A percentile compares a stretch with the other conserved stretches of the same genome.
phyloP scores from a whole-genome alignment of 2,329 filamentous ascomycete species.

The Botryosphaeria dothidea region DNA sequence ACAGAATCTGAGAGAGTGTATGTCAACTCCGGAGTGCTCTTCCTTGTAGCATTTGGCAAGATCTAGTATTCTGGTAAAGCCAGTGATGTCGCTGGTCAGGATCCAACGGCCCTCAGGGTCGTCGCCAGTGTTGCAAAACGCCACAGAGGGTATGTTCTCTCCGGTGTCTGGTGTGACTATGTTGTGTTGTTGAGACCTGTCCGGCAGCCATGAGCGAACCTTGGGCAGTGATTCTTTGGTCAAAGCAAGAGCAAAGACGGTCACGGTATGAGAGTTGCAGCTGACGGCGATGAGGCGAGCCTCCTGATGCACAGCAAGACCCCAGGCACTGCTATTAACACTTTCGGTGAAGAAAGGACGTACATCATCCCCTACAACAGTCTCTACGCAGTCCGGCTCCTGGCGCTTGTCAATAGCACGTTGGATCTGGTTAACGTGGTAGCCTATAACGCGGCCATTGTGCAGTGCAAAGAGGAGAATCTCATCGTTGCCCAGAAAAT shows the following conservation, averaged over 20 bases:
- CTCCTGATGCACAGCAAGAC: conserved; percentile 75
- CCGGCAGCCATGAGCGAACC: background rate
- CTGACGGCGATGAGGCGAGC: conserved; percentile 86
- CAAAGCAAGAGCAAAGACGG: conserved; percentile 61
- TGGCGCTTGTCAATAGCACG: conserved; percentile 24
- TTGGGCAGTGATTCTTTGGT: conserved; percentile 25
- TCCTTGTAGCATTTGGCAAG: conserved; percentile 26
- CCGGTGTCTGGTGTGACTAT: conserved; percentile 15
- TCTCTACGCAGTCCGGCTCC: conserved; percentile 16
- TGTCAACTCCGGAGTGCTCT: background rate
- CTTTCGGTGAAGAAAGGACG: conserved; percentile 71
- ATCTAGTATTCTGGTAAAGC: conserved; percentile 52
- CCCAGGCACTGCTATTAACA: conserved; percentile 83
- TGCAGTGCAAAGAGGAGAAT: conserved; percentile 56
- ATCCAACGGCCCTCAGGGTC: conserved; percentile 59
- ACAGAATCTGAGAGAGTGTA: background rate
- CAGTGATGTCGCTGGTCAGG: conserved; percentile 58
- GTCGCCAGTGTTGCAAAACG: conserved; percentile 59
- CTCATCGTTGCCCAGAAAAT: conserved; percentile 48
- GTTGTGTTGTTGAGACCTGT: conserved; percentile 1
- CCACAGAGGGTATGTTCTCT: conserved; percentile 58
- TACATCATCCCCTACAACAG: conserved; percentile 43
- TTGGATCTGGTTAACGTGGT: conserved; percentile 35
- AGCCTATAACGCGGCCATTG: conserved; percentile 55
- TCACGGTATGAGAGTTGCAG: conserved; percentile 67